Conservation (phyloP, 1,284 basidiomycete genomes). For the Sanguinoderma infundibulare region DNA sequence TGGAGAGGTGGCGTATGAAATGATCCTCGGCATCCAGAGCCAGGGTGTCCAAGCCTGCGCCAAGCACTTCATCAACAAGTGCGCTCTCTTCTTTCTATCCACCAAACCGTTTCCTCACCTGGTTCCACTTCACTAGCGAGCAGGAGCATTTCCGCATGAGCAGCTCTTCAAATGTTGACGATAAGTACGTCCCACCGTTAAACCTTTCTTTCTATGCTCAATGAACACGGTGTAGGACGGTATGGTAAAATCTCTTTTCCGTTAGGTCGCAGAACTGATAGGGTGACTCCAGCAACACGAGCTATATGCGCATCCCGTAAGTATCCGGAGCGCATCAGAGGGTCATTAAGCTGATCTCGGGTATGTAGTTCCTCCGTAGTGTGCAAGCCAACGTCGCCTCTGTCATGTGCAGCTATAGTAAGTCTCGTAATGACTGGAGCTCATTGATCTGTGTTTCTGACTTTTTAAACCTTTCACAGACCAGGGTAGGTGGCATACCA, state of each 20-base stretch:
- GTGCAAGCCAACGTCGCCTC: constrained; percentile 70
- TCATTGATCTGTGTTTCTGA: background rate
- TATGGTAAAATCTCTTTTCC: background rate
- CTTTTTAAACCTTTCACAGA: constrained; percentile 34
- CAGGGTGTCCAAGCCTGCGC: constrained; percentile 64
- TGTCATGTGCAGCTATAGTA: constrained; percentile 77
- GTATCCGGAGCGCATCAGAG: constrained; percentile 17
- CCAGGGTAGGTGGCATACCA: constrained; percentile 40
- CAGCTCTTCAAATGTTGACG: constrained; percentile 67
- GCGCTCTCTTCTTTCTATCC: background rate
- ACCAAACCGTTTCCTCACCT: background rate
- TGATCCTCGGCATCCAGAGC: constrained; percentile 64
- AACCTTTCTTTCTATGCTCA: background rate
- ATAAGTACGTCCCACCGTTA: constrained; percentile 45
- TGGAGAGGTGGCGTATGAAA: constrained; percentile 64
- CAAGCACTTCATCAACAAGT: constrained; percentile 69
- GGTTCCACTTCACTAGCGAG: constrained; percentile 36
- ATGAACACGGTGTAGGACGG: constrained; percentile 8
- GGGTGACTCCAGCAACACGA: constrained; percentile 52
- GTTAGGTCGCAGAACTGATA: background rate
- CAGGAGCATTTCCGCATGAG: constrained; percentile 60
- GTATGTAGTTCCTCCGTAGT: constrained; percentile 56
- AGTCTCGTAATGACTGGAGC: constrained; percentile 4
- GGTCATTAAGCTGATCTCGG: background rate
- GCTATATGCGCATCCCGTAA: constrained; percentile 53